Evolutionary conservation across 1,284 basidiomycete genomes (phyloP).

Genomic region (Marasmius tenuissimus): DNA sequence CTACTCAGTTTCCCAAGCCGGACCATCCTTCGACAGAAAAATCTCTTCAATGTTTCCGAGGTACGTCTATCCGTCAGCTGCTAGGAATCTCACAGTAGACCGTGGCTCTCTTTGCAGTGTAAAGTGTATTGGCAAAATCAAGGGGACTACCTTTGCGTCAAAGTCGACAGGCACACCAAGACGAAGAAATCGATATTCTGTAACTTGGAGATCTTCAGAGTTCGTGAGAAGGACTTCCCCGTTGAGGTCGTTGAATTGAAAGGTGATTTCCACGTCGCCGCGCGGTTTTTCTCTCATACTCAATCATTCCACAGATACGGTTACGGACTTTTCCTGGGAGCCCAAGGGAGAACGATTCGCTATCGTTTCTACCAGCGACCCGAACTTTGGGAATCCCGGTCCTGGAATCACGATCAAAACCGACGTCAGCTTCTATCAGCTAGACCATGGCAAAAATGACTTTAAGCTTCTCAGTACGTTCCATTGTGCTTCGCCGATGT

Average conservation of each 20-base stretch:
- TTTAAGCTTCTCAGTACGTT: conserved; percentile 84
- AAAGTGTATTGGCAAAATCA: conserved; percentile 99
- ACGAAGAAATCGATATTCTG: conserved; percentile 99
- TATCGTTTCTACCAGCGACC: conserved; percentile 93
- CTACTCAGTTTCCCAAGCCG: conserved; percentile 90
- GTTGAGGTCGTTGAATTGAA: conserved; percentile 98
- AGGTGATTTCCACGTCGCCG: conserved; percentile 45
- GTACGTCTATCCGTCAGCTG: conserved; percentile 44
- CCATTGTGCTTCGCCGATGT: conserved; percentile 11
- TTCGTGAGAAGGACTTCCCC: conserved; percentile 97
- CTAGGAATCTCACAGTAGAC: background rate
- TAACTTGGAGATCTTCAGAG: conserved; percentile 97
- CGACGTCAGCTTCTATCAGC: conserved; percentile 95
- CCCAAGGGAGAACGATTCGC: conserved; percentile 96
- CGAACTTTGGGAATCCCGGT: conserved; percentile 87
- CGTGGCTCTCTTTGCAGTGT: conserved; percentile 56
- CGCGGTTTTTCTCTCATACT: conserved; percentile 6
- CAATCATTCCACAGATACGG: conserved; percentile 65
- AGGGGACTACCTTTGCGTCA: conserved; percentile 98
- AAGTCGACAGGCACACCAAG: conserved; percentile 99
- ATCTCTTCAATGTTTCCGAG: conserved; percentile 97
- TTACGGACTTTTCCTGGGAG: conserved; percentile 98
- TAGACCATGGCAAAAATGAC: conserved; percentile 92
- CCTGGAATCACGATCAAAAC: conserved; percentile 95
- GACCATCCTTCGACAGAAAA: conserved; percentile 89